Evolutionary conservation across 306 rosid species (phyloP).

Genomic region (Prunus persica): DNA sequence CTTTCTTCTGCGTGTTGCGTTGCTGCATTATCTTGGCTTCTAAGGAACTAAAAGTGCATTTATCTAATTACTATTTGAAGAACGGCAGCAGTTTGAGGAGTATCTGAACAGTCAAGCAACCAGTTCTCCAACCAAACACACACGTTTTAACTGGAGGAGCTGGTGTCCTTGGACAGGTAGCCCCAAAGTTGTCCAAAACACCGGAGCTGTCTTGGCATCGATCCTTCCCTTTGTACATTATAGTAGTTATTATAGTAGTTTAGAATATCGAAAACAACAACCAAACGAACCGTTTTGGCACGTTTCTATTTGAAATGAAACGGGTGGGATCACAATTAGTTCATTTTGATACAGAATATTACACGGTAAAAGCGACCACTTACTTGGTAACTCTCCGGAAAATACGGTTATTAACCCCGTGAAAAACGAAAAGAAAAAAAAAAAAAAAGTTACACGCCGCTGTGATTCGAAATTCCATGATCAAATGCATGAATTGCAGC

Average conservation of each 20-base stretch:
- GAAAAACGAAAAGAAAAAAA: neutral
- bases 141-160: too few relatives aligned
- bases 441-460: neutral
- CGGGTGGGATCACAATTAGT: neutral
- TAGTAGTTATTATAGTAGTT: too few relatives aligned
- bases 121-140: too few relatives aligned
- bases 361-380: conserved; percentile 12
- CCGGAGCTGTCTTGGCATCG: too few relatives aligned
- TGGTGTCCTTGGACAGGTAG: too few relatives aligned
- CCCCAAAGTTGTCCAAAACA: too few relatives aligned
- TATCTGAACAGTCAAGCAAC: too few relatives aligned
- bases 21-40: neutral
- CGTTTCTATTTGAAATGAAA: neutral
- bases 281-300: too few relatives aligned
- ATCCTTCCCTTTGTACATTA: too few relatives aligned
- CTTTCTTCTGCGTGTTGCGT: neutral
- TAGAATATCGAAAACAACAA: too few relatives aligned
- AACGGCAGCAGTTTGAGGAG: too few relatives aligned
- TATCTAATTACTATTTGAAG: neutral
- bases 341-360: neutral
- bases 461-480: neutral
- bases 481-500: neutral
- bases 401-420: conserved; percentile 4
- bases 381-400: conserved; percentile 10
- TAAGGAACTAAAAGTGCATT: neutral